phyloP scores from a whole-genome alignment of 2,329 filamentous ascomycete species.

The Talaromyces sp. region DNA sequence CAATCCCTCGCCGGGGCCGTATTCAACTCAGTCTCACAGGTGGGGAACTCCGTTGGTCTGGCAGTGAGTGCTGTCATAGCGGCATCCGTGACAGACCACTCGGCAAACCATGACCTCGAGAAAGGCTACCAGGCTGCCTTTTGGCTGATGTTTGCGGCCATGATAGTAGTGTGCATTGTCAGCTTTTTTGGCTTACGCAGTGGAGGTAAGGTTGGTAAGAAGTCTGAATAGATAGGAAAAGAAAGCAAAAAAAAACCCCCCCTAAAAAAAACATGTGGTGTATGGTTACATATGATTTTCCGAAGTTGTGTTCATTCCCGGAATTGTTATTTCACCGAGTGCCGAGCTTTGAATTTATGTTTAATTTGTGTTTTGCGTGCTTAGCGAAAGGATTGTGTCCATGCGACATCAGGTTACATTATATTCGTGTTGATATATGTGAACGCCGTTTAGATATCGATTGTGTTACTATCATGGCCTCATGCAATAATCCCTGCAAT shows the following conservation, averaged over 20 bases:
- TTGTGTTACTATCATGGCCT: background rate
- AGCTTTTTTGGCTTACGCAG: slow-evolving; percentile 42
- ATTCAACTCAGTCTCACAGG: slow-evolving; percentile 56
- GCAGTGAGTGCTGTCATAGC: slow-evolving; percentile 48
- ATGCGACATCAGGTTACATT: background rate
- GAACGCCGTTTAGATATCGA: background rate
- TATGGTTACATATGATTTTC: too few species aligned
- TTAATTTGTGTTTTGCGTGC: background rate
- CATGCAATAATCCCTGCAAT: background rate
- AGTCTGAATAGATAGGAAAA: background rate
- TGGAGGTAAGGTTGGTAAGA: slow-evolving; percentile 43
- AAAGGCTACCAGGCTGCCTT: slow-evolving; percentile 50
- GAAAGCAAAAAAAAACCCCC: too few species aligned
- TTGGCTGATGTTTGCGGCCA: slow-evolving; percentile 49
- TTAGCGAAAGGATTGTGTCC: background rate
- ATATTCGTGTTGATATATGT: background rate
- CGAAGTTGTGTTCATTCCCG: too few species aligned
- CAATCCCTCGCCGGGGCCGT: slow-evolving; percentile 59
- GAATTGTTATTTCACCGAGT: too few species aligned
- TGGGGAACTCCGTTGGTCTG: slow-evolving; percentile 52
- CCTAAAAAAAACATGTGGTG: too few species aligned
- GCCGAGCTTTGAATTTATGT: too few species aligned
- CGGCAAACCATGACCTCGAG: slow-evolving; percentile 38
- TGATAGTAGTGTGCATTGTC: slow-evolving; percentile 35
- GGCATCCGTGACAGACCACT: slow-evolving; percentile 33